phyloP scores from a whole-genome alignment of 805 yeast species.

The Yamadazyma endophytica region DNA sequence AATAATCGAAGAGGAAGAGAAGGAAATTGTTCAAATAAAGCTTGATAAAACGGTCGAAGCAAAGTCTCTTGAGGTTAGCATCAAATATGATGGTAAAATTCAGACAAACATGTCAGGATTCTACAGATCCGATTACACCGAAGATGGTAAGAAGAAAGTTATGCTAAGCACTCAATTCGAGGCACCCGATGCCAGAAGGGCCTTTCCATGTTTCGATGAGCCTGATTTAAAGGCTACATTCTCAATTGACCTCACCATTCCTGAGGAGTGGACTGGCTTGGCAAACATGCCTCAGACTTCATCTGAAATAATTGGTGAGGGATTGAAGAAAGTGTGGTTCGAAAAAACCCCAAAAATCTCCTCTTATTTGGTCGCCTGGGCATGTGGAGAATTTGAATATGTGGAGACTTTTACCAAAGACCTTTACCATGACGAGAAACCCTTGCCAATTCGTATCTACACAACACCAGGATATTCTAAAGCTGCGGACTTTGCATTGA shows the following conservation, averaged over 20 bases:
- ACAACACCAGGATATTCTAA: conserved; percentile 47
- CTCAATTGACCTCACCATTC: conserved; percentile 36
- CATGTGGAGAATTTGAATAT: conserved; percentile 53
- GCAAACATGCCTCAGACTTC: conserved; percentile 44
- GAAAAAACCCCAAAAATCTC: conserved; percentile 52
- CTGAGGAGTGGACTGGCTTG: conserved; percentile 33
- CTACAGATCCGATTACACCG: conserved; percentile 44
- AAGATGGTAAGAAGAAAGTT: conserved; percentile 30
- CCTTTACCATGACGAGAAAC: conserved; percentile 31
- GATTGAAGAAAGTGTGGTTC: conserved; percentile 28
- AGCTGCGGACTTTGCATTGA: conserved; percentile 46
- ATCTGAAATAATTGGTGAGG: conserved; percentile 5
- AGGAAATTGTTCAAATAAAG: conserved; percentile 61
- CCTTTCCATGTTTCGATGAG: conserved; percentile 66
- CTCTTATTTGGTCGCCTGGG: conserved; percentile 57
- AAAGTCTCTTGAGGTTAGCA: conserved; percentile 17
- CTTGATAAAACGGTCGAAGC: conserved; percentile 39
- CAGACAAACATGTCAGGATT: conserved; percentile 57
- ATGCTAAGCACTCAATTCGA: conserved; percentile 55
- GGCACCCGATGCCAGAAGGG: conserved; percentile 56
- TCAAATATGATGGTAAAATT: conserved; percentile 40
- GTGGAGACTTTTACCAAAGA: conserved; percentile 43
- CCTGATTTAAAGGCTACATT: conserved; percentile 53
- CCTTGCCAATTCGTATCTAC: conserved; percentile 48
- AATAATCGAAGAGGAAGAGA: conserved; percentile 35